Evolutionary conservation across 495 filamentous ascomycete species (phyloP).

Genomic region (Penicillium manginii): DNA sequence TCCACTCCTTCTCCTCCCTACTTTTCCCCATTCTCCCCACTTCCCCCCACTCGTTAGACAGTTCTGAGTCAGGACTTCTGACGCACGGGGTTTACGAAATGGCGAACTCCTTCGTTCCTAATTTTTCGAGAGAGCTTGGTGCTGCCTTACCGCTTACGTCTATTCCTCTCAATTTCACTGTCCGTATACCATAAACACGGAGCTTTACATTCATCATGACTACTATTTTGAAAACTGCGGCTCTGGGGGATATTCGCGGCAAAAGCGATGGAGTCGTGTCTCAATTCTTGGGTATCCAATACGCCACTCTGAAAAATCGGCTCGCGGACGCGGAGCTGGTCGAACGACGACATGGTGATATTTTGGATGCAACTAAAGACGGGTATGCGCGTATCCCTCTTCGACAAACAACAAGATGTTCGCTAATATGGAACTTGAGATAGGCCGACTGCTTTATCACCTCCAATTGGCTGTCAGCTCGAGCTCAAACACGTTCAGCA

Average conservation of each 20-base stretch:
- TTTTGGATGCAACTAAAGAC: conserved; percentile 33
- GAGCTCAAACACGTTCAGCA: conserved; percentile 36
- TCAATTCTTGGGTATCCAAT: conserved; percentile 39
- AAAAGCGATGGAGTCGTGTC: conserved; percentile 27
- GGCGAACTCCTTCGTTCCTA: not conserved
- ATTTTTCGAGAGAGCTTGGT: not conserved
- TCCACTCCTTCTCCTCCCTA: not conserved
- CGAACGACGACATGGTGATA: conserved; percentile 21
- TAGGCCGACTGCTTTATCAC: conserved; percentile 34
- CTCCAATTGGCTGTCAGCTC: conserved; percentile 27
- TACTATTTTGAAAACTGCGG: not conserved
- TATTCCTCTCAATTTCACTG: not conserved
- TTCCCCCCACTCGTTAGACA: not conserved
- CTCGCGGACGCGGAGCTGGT: conserved; percentile 35
- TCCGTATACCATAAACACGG: not conserved
- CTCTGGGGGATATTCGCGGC: conserved; percentile 30
- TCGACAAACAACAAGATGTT: not conserved
- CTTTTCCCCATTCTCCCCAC: not conserved
- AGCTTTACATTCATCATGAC: not conserved
- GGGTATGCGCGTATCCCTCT: conserved; percentile 24
- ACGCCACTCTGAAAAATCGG: conserved; percentile 36
- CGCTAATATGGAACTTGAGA: conserved; percentile 1
- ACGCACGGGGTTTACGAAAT: not conserved
- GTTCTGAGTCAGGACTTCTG: too few species aligned
- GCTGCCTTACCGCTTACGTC: not conserved